Base-by-base conservation (phyloP, 139 green algal species). In the Haematococcus lacustris region DNA sequence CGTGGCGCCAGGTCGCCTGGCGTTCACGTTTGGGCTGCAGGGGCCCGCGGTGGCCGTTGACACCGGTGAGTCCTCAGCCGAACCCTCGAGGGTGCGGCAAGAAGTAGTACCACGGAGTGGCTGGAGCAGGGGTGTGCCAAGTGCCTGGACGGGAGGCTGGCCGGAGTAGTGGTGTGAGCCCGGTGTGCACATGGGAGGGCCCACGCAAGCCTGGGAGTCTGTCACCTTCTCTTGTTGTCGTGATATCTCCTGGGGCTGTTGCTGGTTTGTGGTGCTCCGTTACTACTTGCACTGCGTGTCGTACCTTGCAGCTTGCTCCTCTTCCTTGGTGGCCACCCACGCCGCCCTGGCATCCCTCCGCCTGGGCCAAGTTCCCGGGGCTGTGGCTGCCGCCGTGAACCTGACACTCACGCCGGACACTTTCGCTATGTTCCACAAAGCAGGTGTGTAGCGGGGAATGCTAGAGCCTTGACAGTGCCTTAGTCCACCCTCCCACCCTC, bases 11-110 rank as follows among this genome's bases (percentile, higher is more conserved):
- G 92, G 92, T 26, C 82, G 92, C 0, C 73, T 96, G 3, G 82
- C 88, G 1, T 97, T 87, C 78, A 82, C 82, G 30, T 93, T 93
- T 74, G 87, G 82, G 0, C 84, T 96, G 38, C 80, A 80, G 33
- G 92, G 91, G 1, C 84, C 92, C 0, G 73, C 89, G 33, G 70
- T 94, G 21, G 82, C 80, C 37, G 73, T 96, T 0, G 91, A 96
- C 74, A 96, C 89, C 0, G 91, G 47, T 64, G 13, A 53, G 43
- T 17, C 43, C 17, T 53, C n/a, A n/a, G n/a, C n/a, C n/a, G n/a
- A n/a, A n/a, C n/a, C n/a, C n/a, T n/a, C n/a, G n/a, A n/a, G n/a
- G n/a, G n/a, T n/a, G n/a, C n/a, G n/a, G n/a, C n/a, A n/a, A n/a
- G n/a, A n/a, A n/a, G n/a, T n/a, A n/a, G n/a, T n/a, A n/a, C n/a